These are phyloP conservation scores for Physcomitrellopsis africana DNA, from an alignment of 225 moss, liverwort and hornwort genomes.

Conservation along the genomic window DNA sequence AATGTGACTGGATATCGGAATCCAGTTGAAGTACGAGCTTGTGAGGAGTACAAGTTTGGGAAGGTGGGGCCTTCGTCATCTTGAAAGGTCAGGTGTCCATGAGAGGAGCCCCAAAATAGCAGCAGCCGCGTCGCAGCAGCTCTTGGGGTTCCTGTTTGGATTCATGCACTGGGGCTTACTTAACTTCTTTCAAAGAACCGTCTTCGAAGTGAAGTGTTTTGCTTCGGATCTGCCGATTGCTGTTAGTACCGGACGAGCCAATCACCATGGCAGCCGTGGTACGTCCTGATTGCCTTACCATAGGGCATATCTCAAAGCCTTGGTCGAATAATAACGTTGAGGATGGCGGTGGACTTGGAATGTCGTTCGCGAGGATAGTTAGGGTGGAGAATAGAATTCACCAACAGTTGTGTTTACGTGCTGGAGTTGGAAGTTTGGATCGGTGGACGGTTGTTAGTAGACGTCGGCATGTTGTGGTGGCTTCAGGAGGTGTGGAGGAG, in stretches of 20 bases:
- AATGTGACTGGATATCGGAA: too few species aligned
- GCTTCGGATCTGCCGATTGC: background rate
- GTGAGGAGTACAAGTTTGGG: background rate
- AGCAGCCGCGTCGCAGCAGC: constrained; percentile 31
- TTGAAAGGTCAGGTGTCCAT: constrained; percentile 9
- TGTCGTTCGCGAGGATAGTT: background rate
- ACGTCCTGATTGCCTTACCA: background rate
- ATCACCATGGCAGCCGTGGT: constrained; percentile 11
- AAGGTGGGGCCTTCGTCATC: background rate
- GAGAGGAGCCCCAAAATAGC: background rate
- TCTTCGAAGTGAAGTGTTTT: too few species aligned
- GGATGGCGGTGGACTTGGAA: background rate
- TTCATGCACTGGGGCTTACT: too few species aligned
- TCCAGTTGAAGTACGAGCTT: too few species aligned
- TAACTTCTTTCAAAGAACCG: too few species aligned
- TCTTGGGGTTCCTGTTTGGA: too few species aligned
- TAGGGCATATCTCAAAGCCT: background rate
- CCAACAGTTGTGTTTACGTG: background rate
- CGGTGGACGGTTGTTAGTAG: background rate
- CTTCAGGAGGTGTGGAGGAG: constrained; percentile 3
- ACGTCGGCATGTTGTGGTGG: background rate
- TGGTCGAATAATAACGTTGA: background rate
- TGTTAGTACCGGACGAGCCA: background rate
- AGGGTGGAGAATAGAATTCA: background rate
- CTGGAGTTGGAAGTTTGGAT: background rate